Evolutionary conservation across 148 eudicot genomes (phyloP).

Genomic region (Rheum nobile): DNA sequence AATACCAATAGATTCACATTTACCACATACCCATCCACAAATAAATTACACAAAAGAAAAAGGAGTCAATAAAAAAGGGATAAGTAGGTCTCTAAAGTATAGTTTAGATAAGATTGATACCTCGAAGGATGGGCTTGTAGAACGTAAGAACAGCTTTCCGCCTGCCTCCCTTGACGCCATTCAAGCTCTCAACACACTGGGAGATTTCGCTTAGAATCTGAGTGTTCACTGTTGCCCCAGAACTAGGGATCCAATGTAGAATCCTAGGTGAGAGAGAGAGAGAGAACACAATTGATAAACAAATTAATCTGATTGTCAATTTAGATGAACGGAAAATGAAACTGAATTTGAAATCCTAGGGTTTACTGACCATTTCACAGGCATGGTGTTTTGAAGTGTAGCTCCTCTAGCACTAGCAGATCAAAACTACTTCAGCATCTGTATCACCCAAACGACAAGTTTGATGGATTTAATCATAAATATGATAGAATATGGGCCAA

Average conservation of each 20-base stretch:
- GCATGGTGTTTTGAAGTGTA: not conserved
- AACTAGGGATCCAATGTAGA: constrained; percentile 78
- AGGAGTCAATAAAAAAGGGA: not conserved
- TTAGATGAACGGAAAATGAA: not conserved
- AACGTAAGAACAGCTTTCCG: constrained; percentile 75
- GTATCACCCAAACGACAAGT: not conserved
- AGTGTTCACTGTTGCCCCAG: constrained; percentile 60
- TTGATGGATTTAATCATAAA: not conserved
- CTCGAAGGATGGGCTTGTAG: constrained; percentile 73
- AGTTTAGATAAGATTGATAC: constrained; percentile 16
- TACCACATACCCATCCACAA: not conserved
- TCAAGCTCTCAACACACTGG: constrained; percentile 67
- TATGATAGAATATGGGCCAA: too few species aligned
- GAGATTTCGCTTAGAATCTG: constrained; percentile 71
- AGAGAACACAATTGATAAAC: constrained; percentile 4
- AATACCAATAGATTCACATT: not conserved
- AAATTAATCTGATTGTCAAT: not conserved
- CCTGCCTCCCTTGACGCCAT: constrained; percentile 79
- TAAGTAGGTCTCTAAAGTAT: not conserved
- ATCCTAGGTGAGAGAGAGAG: constrained; percentile 36
- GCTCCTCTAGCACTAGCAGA: not conserved
- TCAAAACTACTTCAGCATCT: not conserved
- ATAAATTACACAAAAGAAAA: not conserved
- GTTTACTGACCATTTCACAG: constrained; percentile 5
- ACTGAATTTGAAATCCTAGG: not conserved